These are phyloP conservation scores for Entophlyctis luteolus DNA, from an alignment of 192 early-diverging fungal genomes.

Conservation along the genomic window DNA sequence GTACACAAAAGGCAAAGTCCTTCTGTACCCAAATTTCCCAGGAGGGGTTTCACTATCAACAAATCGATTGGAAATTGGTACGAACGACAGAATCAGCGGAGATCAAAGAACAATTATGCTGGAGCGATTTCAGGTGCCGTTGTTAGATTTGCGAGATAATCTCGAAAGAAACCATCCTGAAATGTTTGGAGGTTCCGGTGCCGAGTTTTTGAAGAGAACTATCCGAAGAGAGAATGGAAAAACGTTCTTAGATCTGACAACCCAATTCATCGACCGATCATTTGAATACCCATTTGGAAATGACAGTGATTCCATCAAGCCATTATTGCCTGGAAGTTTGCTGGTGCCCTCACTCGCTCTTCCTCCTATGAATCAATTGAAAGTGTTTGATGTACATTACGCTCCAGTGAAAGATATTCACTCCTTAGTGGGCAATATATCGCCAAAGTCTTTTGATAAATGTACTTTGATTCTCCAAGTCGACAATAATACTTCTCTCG, in stretches of 20 bases:
- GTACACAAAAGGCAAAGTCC: constrained; percentile 19
- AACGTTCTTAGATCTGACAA: neutral
- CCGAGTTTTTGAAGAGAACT: neutral
- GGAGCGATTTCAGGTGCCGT: constrained; percentile 18
- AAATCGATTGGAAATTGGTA: constrained; percentile 25
- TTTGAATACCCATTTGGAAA: neutral
- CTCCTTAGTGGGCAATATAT: neutral
- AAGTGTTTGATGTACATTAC: constrained; percentile 7
- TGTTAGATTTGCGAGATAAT: constrained; percentile 16
- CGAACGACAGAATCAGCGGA: constrained; percentile 19
- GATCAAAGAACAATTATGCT: neutral
- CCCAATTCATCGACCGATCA: neutral
- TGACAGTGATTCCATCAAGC: constrained; percentile 4
- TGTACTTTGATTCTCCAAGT: constrained; percentile 30
- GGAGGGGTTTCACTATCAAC: constrained; percentile 18
- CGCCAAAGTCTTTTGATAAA: constrained; percentile 27
- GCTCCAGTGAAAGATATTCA: neutral
- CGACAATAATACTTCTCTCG: neutral
- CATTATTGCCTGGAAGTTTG: neutral
- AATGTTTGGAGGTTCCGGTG: neutral
- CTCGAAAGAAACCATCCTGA: neutral
- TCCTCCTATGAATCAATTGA: constrained; percentile 12
- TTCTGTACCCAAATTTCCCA: constrained; percentile 28
- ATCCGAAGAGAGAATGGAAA: neutral
- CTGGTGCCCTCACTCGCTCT: neutral